These are phyloP conservation scores for Polyporus tsugae DNA, from an alignment of 1,284 basidiomycete genomes.

Conservation along the genomic window DNA sequence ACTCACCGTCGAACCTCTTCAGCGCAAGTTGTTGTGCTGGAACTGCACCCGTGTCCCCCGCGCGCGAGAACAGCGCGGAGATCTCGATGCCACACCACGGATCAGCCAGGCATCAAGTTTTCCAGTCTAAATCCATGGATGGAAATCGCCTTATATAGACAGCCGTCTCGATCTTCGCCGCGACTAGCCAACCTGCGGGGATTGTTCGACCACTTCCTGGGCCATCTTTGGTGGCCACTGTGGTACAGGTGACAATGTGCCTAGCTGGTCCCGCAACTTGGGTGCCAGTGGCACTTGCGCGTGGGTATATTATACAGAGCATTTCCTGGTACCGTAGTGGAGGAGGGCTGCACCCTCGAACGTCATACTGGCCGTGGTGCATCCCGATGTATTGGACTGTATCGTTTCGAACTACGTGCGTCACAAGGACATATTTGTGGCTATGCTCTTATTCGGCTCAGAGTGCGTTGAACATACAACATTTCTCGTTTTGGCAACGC, in stretches of 20 bases:
- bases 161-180: neutral
- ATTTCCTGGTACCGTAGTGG: neutral
- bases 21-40: neutral
- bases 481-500: neutral
- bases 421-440: neutral
- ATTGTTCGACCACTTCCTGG: neutral
- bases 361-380: neutral
- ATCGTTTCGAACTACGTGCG: neutral
- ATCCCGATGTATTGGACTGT: neutral
- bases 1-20: constrained; percentile 7
- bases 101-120: constrained; percentile 11
- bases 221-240: neutral
- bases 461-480: neutral
- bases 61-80: constrained; percentile 15
- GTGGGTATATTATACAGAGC: neutral
- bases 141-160: constrained; percentile 7
- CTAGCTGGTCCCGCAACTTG: neutral
- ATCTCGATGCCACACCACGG: constrained; percentile 11
- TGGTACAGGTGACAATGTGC: neutral
- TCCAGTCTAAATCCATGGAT: constrained; percentile 8
- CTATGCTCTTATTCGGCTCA: neutral
- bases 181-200: too few relatives aligned
- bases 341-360: neutral
- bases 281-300: neutral
- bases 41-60: constrained; percentile 16